These are phyloP conservation scores for Nakazawaea populi DNA, from an alignment of 805 yeast species.

Conservation along the genomic window DNA sequence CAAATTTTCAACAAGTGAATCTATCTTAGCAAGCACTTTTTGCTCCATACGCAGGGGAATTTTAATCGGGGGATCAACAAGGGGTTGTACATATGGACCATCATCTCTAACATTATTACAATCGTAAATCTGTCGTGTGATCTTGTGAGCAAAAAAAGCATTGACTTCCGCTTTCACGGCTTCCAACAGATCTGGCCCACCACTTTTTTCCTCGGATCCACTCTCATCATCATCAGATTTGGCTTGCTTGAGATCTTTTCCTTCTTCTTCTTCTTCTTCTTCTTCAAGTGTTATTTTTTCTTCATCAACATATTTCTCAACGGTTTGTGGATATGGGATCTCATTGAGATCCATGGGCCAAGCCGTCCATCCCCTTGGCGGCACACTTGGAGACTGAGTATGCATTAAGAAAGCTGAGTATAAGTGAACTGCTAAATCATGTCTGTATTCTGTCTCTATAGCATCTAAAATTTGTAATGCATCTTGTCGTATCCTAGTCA, in stretches of 20 bases:
- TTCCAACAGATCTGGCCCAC: constrained; percentile 10
- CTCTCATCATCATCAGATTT: background rate
- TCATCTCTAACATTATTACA: constrained; percentile 3
- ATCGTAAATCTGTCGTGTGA: constrained; percentile 12
- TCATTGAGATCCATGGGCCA: constrained; percentile 48
- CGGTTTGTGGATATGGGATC: constrained; percentile 32
- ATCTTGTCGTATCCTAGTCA: constrained; percentile 13
- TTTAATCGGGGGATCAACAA: constrained; percentile 19
- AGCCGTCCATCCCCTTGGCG: constrained; percentile 37
- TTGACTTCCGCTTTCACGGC: constrained; percentile 17
- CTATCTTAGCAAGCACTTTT: constrained; percentile 14
- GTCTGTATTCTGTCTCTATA: constrained; percentile 43
- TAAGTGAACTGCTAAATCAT: constrained; percentile 59
- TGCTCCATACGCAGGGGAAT: constrained; percentile 13
- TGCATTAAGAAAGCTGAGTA: constrained; percentile 49
- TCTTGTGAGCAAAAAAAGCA: constrained; percentile 15
- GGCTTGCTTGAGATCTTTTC: background rate
- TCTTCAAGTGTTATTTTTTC: constrained; percentile 1
- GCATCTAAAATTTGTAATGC: constrained; percentile 21
- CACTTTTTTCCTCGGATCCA: constrained; percentile 1
- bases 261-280: background rate
- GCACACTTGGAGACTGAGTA: constrained; percentile 30
- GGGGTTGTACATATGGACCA: constrained; percentile 11
- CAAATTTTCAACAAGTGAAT: constrained; percentile 15
- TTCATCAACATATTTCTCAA: constrained; percentile 23